Base-by-base conservation (phyloP, 345 rosid species). In the Nephelium lappaceum region DNA sequence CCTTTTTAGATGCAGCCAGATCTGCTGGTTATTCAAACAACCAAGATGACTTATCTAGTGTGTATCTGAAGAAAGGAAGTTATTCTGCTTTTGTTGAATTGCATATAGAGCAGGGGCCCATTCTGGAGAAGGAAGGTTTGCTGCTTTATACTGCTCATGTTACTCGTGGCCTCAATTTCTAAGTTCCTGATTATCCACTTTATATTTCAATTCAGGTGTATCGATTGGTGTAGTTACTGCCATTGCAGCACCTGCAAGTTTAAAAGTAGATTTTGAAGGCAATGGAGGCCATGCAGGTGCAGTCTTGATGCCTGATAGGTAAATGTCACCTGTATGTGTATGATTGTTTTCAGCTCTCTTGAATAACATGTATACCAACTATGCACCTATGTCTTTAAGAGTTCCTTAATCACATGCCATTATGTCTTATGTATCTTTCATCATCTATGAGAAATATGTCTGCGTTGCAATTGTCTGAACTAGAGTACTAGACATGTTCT, bases 271-370 rank as follows among this genome's bases (percentile, higher is more conserved):
- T 81, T 95, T 92, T 83, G 92, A 93, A 89, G 99, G 99, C 67
- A 88, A 81, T 75, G 99, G 99, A 55, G 98, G 99, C 71, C 99
- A 95, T 81, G 98, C 99, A 0, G 99, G 99, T 78, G 97, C 96
- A 66, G 97, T 92, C 66, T 85, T 95, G 83, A 95, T 95, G 97
- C 98, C 98, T 7, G 68, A 87, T 72, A 92, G 99, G 99, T 95
- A 71, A 79, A 74, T 21, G 11, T 7, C 64, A 15, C 24, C 67
- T 39, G 38, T 18, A 15, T 66, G 53, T 66, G 55, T 36, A 78
- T 31, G 65, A 38, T 43, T 39, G 18, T 74, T 73, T 51, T 12
- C 31, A 47, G 43, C 31, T 23, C 38, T 24, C 38, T 61, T 36
- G n/a, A 38, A 38, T 64, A 16, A 60, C 49, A 25, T 68, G 14